phyloP scores from a whole-genome alignment of 2,329 filamentous ascomycete genomes.

The Kalmusia sp. region DNA sequence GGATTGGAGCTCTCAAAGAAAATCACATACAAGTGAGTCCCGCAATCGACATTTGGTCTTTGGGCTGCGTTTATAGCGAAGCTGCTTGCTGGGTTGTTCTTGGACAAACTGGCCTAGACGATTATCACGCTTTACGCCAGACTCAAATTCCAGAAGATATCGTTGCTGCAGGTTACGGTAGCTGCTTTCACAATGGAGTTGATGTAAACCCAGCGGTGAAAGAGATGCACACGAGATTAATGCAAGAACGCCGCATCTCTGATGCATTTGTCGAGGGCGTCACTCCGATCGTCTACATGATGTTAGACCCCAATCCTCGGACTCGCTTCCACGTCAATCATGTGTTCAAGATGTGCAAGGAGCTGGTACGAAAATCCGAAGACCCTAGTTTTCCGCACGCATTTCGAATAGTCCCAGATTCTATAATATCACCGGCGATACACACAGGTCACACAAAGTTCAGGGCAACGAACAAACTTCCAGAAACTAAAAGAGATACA shows the following conservation, averaged over 20 bases:
- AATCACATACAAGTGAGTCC: constrained; percentile 24
- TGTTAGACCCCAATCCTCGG: not conserved
- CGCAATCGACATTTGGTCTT: constrained; percentile 50
- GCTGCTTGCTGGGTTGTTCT: constrained; percentile 24
- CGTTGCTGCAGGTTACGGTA: not conserved
- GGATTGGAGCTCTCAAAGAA: constrained; percentile 8
- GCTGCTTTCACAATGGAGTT: not conserved
- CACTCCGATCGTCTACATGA: not conserved
- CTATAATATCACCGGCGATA: not conserved
- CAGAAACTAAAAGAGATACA: too few species aligned
- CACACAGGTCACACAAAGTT: not conserved
- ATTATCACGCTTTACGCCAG: constrained; percentile 12
- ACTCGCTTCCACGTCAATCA: not conserved
- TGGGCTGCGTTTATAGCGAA: constrained; percentile 30
- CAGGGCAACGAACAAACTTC: too few species aligned
- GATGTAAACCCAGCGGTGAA: not conserved
- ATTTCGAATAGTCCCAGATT: not conserved
- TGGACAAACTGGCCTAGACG: constrained; percentile 14
- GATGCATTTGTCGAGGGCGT: not conserved
- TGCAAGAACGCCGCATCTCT: not conserved
- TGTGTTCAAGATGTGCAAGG: not conserved
- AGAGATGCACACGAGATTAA: not conserved
- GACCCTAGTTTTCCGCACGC: not conserved
- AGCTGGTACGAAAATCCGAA: too few species aligned
- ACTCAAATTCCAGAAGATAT: not conserved